A percentile compares a stretch with the other conserved stretches of the same genome.
Conservation (phyloP, 2,329 filamentous ascomycete species). For the Neopestalotiopsis sp. region DNA sequence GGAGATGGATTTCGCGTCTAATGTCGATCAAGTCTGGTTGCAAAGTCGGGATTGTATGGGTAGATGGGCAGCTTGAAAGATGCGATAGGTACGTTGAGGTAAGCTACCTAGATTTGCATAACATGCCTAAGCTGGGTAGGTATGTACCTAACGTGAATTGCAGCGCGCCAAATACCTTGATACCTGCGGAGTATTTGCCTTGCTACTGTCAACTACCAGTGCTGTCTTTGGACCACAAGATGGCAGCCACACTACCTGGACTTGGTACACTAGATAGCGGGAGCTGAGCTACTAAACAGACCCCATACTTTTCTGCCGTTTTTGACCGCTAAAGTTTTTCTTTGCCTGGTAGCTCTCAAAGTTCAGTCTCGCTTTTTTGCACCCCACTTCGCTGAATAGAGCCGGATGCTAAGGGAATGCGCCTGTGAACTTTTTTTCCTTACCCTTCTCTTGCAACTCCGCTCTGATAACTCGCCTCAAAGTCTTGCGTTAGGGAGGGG, state of each 20-base stretch:
- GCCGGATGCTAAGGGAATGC: neutral
- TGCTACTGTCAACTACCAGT: too few species aligned
- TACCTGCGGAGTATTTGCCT: too few species aligned
- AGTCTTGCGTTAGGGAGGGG: neutral
- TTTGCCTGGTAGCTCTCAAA: neutral
- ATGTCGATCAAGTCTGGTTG: neutral
- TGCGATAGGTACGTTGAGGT: neutral
- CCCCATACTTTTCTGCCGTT: slow-evolving; percentile 12
- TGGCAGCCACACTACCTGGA: too few species aligned
- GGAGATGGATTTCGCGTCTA: neutral
- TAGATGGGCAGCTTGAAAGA: neutral
- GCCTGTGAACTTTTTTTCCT: slow-evolving; percentile 8
- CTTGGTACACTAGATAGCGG: too few species aligned
- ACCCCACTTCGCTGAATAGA: slow-evolving; percentile 11
- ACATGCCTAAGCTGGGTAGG: neutral
- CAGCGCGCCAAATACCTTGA: too few species aligned
- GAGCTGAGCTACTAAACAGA: neutral
- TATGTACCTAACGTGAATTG: neutral
- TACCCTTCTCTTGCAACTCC: neutral
- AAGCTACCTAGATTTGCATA: neutral
- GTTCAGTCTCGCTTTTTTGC: slow-evolving; percentile 11
- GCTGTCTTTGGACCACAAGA: too few species aligned
- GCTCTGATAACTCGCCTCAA: neutral
- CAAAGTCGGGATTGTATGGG: neutral
- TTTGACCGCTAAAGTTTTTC: slow-evolving; percentile 18